Percentiles rank a stretch among this genome's conserved stretches.
Conservation (phyloP, 257 asterid species). For the Scutellaria galericulata region DNA sequence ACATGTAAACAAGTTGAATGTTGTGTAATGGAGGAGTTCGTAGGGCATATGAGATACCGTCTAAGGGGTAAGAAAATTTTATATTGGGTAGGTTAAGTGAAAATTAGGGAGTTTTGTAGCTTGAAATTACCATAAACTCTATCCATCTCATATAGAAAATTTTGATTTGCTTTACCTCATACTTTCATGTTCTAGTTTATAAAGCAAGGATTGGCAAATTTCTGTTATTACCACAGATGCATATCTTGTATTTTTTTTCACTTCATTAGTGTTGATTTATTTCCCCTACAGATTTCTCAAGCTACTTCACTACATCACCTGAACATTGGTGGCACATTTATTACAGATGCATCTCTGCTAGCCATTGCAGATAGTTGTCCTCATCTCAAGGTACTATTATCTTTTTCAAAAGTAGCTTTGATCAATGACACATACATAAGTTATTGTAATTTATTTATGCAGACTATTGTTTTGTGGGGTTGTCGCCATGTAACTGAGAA, state of each 20-base stretch:
- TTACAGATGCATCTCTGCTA: constrained; percentile 73
- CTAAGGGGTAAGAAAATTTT: neutral
- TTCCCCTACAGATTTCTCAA: constrained; percentile 55
- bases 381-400: constrained; percentile 64
- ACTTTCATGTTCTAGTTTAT: too few relatives aligned
- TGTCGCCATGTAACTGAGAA: constrained; percentile 84
- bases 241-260: too few relatives aligned
- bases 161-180: too few relatives aligned
- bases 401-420: neutral
- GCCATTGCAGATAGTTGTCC: constrained; percentile 81
- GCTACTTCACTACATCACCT: constrained; percentile 80
- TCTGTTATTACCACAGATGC: too few relatives aligned
- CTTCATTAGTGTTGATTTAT: neutral
- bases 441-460: constrained; percentile 23
- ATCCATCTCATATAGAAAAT: too few relatives aligned
- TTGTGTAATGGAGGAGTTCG: too few relatives aligned
- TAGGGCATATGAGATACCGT: neutral
- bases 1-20: neutral
- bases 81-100: neutral
- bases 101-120: too few relatives aligned
- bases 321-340: constrained; percentile 87
- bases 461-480: constrained; percentile 88
- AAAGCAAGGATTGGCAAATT: too few relatives aligned
- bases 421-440: neutral
- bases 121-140: too few relatives aligned